A percentile compares a stretch with the other conserved stretches of the same genome.
Conservation (phyloP, 2,329 filamentous ascomycete species). For the Colletotrichum chlorophyti region DNA sequence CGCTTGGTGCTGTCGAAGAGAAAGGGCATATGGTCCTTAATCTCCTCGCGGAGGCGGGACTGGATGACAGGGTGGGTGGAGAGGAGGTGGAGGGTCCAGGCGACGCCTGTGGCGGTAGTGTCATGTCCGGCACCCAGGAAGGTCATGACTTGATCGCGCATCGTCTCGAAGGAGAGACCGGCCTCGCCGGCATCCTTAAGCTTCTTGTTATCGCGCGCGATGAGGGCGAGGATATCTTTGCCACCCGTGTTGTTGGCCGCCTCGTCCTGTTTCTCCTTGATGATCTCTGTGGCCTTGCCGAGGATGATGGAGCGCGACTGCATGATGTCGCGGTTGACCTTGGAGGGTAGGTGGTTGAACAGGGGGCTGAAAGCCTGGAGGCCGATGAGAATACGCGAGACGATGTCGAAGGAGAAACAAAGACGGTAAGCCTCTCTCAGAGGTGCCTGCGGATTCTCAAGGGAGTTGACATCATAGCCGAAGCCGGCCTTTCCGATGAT, state of each 20-base stretch:
- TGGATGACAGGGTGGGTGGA: conserved; percentile 47
- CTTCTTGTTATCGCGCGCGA: conserved; percentile 48
- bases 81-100: conserved; percentile 50
- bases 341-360: conserved; percentile 44
- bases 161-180: conserved; percentile 41
- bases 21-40: conserved; percentile 42
- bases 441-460: conserved; percentile 42
- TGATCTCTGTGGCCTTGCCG: conserved; percentile 42
- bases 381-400: conserved; percentile 44
- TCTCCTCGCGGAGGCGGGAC: conserved; percentile 45
- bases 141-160: conserved; percentile 45
- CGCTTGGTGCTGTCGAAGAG: conserved; percentile 43
- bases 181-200: conserved; percentile 42
- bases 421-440: conserved; percentile 48
- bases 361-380: conserved; percentile 48
- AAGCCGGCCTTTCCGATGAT: conserved; percentile 51
- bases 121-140: conserved; percentile 51
- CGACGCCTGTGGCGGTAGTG: conserved; percentile 50
- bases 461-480: conserved; percentile 47
- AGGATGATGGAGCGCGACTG: conserved; percentile 42
- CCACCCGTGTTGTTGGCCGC: conserved; percentile 38
- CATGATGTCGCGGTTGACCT: conserved; percentile 46
- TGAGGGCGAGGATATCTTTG: conserved; percentile 48
- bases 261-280: conserved; percentile 41
- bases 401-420: conserved; percentile 47